Percentiles rank a stretch among this genome's conserved stretches.
Conservation (phyloP, 2,329 filamentous ascomycete species). For the Chrysoporthe deuterocubensis region DNA sequence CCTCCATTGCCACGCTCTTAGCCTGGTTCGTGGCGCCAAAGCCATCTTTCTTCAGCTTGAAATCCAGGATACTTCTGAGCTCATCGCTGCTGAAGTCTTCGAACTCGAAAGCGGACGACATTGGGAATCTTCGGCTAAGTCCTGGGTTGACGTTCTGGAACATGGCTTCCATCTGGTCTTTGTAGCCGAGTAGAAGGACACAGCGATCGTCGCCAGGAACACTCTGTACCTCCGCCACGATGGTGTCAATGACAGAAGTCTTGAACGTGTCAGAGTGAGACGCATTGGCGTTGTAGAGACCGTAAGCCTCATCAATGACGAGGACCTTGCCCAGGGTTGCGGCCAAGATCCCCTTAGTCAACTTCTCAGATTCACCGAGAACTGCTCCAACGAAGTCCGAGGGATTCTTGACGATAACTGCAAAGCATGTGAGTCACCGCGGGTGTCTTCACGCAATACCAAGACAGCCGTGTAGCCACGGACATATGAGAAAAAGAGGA, state of each 20-base stretch:
- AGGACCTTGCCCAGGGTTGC: constrained; percentile 73
- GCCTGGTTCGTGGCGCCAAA: constrained; percentile 57
- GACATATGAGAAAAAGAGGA: background rate
- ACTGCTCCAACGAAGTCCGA: constrained; percentile 70
- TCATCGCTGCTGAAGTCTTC: constrained; percentile 68
- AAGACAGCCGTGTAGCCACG: background rate
- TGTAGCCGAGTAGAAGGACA: constrained; percentile 72
- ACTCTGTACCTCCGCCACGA: constrained; percentile 74
- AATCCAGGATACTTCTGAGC: constrained; percentile 60
- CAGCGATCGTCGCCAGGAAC: constrained; percentile 73
- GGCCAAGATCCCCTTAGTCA: constrained; percentile 73
- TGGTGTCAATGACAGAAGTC: constrained; percentile 71
- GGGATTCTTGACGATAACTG: constrained; percentile 72
- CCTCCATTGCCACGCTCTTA: constrained; percentile 58
- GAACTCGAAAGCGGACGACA: constrained; percentile 67
- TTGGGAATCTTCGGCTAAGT: constrained; percentile 66
- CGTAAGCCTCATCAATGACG: constrained; percentile 81
- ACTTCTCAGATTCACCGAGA: constrained; percentile 70
- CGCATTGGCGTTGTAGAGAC: constrained; percentile 53
- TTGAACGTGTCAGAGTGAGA: constrained; percentile 51
- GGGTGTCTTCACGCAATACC: no score
- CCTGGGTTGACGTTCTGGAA: constrained; percentile 76
- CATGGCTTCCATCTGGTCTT: constrained; percentile 71
- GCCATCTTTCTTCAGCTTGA: constrained; percentile 63
- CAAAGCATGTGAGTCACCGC: background rate